Evolutionary conservation across 306 rosid genomes (phyloP).

Genomic region (Malus sylvestris): DNA sequence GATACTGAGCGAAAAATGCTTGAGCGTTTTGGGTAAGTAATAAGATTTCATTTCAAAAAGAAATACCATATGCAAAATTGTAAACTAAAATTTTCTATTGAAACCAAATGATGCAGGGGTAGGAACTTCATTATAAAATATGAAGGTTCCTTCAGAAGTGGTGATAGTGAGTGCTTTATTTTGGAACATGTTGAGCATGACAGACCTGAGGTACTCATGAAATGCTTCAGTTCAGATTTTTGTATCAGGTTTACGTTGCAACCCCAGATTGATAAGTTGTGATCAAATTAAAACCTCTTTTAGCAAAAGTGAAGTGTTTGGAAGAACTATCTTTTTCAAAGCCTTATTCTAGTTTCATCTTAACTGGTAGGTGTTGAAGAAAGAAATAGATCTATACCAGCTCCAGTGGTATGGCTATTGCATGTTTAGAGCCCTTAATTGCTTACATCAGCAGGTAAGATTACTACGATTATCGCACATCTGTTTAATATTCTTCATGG

Average conservation of each 20-base stretch:
- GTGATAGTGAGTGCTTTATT: slow-evolving; percentile 28
- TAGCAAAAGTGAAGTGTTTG: background rate
- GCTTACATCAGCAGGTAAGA: slow-evolving; percentile 17
- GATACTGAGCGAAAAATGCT: slow-evolving; percentile 31
- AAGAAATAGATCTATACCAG: slow-evolving; percentile 7
- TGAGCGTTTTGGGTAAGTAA: slow-evolving; percentile 30
- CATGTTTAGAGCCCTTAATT: slow-evolving; percentile 14
- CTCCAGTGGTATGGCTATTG: slow-evolving; percentile 22
- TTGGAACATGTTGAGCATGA: slow-evolving; percentile 28
- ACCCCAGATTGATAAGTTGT: background rate
- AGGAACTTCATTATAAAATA: slow-evolving; percentile 33
- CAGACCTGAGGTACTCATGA: slow-evolving; percentile 17
- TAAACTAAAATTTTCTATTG: background rate
- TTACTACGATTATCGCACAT: background rate
- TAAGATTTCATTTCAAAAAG: background rate
- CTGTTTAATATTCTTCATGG: background rate
- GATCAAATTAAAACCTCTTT: background rate
- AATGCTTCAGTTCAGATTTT: background rate
- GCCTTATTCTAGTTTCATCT: background rate
- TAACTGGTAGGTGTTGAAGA: slow-evolving; percentile 9
- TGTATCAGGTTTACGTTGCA: background rate
- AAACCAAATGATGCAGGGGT: slow-evolving; percentile 19
- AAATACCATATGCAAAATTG: background rate
- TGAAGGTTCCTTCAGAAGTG: slow-evolving; percentile 27
- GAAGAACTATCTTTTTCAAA: background rate